Evolutionary conservation across 2,329 filamentous ascomycete species (phyloP).

Genomic region (Colletotrichum tabaci): DNA sequence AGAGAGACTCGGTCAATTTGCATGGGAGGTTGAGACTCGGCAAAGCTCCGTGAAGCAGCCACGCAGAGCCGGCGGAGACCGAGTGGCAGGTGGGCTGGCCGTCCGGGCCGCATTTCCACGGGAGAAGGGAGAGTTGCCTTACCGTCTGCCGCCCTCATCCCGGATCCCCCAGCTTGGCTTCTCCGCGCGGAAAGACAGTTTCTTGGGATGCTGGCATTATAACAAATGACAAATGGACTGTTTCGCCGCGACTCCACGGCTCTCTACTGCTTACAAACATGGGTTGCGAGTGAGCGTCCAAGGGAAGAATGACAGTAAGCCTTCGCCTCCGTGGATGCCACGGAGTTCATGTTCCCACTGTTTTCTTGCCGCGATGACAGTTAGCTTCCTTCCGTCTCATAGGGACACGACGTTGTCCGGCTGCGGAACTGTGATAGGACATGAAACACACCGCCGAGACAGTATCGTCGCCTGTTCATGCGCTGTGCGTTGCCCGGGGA

Average conservation of each 20-base stretch:
- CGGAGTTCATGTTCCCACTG: background rate
- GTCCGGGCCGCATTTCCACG: background rate
- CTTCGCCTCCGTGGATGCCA: background rate
- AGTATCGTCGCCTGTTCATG: background rate
- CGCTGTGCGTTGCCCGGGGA: background rate
- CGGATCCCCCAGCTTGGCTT: slow-evolving; percentile 3
- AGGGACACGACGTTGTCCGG: background rate
- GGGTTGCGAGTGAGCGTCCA: no score
- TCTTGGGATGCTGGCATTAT: no score
- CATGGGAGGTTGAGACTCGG: background rate
- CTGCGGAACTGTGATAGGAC: background rate
- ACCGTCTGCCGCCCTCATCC: background rate
- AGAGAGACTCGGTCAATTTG: slow-evolving; percentile 2
- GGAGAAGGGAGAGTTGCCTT: background rate
- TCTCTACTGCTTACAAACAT: background rate
- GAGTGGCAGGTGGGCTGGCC: background rate
- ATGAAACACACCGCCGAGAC: background rate
- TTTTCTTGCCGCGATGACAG: background rate
- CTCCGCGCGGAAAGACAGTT: background rate
- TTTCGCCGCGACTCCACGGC: background rate
- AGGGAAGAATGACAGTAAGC: background rate
- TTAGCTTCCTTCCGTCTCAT: slow-evolving; percentile 4
- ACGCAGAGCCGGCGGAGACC: no score
- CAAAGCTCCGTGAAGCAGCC: background rate
- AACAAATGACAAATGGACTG: background rate